Evolutionary conservation across 129 eudicot genomes (phyloP), one percentile per base, ranked within the genome.

Genomic region (Centrapalus pauciflorus): DNA sequence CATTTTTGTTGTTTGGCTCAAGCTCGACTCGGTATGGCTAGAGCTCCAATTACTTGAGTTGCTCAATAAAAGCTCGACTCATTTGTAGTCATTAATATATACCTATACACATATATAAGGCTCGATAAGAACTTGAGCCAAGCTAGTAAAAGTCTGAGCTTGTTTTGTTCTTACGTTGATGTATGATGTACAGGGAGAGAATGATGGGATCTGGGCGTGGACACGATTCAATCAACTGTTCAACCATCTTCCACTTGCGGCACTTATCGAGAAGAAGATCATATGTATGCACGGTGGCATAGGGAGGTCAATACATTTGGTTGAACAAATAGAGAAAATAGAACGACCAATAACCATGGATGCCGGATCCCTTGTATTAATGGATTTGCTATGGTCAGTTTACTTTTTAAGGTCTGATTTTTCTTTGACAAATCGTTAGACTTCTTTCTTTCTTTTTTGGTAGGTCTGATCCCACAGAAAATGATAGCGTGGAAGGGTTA

Each of bases 191-290:
- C 61, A 93, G 99, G 99, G 99, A 65, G 99, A 93, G 68, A 89
- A 81, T 76, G 99, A 93, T 59, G 99, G 99, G 55, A 93, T 93
- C 37, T 93, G 99, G 99, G 96, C 99, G 23, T 93, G 99, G 99
- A 90, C 97, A 0, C 86, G 97, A 27, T 90, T 90, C 81, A 90
- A 90, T 78, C 97, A 90, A 66, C 85, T 93, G 20, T 93, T 93
- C 66, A 93, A 93, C 65, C 81, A 82, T 73, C 96, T 93, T 82
- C 99, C 99, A 25, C 95, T 93, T 41, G 99, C 96, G 14, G 96
- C 99, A 21, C 77, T 89, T 59, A 93, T 93, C 50, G 99, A 93
- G 83, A 93, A 86, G 55, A 88, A 93, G 48, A 93, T 93, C 19
- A 89, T 93, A 2, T 93, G 99, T 61, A 88, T 88, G 99, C 99